Percentiles rank a stretch among this genome's conserved stretches.
Conservation (phyloP, 2,329 filamentous ascomycete species). For the Metarhizium rileyi region DNA sequence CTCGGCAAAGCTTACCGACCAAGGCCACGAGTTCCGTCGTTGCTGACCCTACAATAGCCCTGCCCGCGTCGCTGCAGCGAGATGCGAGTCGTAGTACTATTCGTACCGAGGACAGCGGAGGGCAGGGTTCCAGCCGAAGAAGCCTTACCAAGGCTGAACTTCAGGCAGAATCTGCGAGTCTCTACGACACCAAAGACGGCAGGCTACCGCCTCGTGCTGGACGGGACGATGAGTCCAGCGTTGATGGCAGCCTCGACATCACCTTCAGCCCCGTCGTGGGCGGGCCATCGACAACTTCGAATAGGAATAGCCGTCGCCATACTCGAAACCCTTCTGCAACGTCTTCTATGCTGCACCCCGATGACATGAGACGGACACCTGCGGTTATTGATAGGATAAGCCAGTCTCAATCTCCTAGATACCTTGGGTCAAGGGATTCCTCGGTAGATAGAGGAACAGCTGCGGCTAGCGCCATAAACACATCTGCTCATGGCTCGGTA, state of each 20-base stretch:
- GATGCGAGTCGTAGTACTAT: slow-evolving; percentile 34
- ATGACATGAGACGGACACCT: slow-evolving; percentile 33
- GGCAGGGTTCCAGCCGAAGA: slow-evolving; percentile 26
- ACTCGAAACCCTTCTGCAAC: slow-evolving; percentile 23
- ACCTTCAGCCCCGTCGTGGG: slow-evolving; percentile 31
- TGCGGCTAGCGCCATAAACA: slow-evolving; percentile 47
- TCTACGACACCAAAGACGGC: slow-evolving; percentile 30
- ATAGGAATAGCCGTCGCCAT: slow-evolving; percentile 24
- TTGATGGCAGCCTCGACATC: slow-evolving; percentile 35
- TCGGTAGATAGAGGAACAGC: slow-evolving; percentile 48
- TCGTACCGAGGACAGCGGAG: slow-evolving; percentile 34
- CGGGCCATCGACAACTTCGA: slow-evolving; percentile 18
- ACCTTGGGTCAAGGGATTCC: slow-evolving; percentile 44
- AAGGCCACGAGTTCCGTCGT: slow-evolving; percentile 32
- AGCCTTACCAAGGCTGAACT: slow-evolving; percentile 35
- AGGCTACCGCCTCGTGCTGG: slow-evolving; percentile 23
- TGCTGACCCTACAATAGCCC: slow-evolving; percentile 34
- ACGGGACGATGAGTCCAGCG: slow-evolving; percentile 34
- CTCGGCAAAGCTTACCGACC: slow-evolving; percentile 30
- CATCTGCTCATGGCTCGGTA: slow-evolving; percentile 48
- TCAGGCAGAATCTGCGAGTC: slow-evolving; percentile 23
- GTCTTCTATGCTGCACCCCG: slow-evolving; percentile 26
- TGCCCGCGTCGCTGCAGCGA: slow-evolving; percentile 40
- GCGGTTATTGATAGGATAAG: slow-evolving; percentile 47
- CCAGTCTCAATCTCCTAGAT: slow-evolving; percentile 32